Evolutionary conservation across 1,284 basidiomycete genomes (phyloP), one percentile per base, ranked within the genome.

Genomic region (Pseudozyma pruni): DNA sequence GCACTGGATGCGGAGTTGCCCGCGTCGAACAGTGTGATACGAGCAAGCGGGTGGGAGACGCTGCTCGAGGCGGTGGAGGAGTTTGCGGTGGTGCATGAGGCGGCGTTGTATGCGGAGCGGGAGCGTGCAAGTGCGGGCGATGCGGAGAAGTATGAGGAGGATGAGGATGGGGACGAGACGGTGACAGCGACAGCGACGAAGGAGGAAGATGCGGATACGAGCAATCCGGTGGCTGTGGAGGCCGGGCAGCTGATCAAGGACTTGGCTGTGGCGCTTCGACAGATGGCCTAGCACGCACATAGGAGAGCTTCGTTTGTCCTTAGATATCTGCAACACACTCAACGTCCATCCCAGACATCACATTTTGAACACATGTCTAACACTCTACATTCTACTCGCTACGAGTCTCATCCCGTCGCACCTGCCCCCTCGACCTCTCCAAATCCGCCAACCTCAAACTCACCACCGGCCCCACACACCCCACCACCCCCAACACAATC

Each of bases 131-230:
- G n/a, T n/a, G n/a, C n/a, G n/a, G n/a, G n/a, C n/a, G 49, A 52
- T 7, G 41, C 43, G 5, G 61, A 88, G 45, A 91, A 93, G 83
- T 88, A 95, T 20, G 27, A 27, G n/a, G 50, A 49, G 11, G 47
- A 44, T 16, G 54, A 32, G 8, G 50, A 38, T 2, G 33, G 19
- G 11, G 47, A 44, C 14, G 54, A 32, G 8, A 46, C 32, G 1
- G 33, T 19, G 33, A 25, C 13, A 22, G 35, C 13, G 4, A 25
- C 19, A 23, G 50, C n/a, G 20, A 17, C 19, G 25, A 11, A 34
- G 9, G 32, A 29, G 14, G 25, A 33, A 8, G 38, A 34, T 14
- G 22, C 3, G 10, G 8, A 35, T n/a, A 49, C n/a, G 27, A 44
- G 34, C 16, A 47, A 32, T 10, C 41, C 57, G 2, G 53, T 61